These are phyloP conservation scores for Paraleonurus japonicus DNA, from an alignment of 257 asterid species.

Conservation along the genomic window DNA sequence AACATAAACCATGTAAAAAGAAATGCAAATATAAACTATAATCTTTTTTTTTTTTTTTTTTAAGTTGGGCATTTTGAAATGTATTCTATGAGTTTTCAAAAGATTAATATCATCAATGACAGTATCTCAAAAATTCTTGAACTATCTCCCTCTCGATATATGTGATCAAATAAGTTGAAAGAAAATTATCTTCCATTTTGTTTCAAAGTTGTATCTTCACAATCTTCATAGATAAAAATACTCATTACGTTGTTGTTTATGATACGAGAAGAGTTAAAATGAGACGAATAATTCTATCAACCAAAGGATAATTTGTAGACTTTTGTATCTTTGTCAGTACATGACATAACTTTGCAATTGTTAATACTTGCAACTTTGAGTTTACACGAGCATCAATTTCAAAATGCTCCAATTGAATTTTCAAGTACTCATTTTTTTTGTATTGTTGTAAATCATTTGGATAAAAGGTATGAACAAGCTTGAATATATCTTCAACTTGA, in stretches of 20 bases:
- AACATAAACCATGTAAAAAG: no score
- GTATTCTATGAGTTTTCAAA: not conserved
- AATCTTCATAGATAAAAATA: not conserved
- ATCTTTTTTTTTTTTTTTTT: no score
- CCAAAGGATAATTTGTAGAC: not conserved
- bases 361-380: not conserved
- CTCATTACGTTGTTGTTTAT: not conserved
- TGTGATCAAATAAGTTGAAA: no score
- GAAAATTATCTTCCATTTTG: not conserved
- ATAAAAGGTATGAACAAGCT: not conserved
- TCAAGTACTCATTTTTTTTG: not conserved
- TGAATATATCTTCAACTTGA: not conserved
- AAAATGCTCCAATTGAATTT: not conserved
- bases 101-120: not conserved
- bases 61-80: not conserved
- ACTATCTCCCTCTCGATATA: not conserved
- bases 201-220: not conserved
- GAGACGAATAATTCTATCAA: not conserved
- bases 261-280: not conserved
- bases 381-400: not conserved
- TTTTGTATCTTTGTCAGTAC: not conserved
- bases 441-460: not conserved
- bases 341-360: not conserved
- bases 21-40: no score
- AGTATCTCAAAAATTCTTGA: not conserved